Conservation (phyloP, 2,329 filamentous ascomycete genomes). For the Periconia sp. region DNA sequence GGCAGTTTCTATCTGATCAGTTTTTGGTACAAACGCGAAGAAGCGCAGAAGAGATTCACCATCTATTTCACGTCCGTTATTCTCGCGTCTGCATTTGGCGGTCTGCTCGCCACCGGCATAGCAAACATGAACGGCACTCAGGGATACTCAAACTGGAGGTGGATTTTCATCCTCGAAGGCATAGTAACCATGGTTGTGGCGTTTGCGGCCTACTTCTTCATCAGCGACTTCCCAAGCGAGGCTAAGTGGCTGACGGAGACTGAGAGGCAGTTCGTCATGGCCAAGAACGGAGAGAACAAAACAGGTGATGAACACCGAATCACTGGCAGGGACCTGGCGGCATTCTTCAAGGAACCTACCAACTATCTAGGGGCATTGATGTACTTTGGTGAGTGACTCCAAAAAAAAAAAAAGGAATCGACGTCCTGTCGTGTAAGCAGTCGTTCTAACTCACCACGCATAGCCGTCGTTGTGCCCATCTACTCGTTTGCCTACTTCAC, state of each 20-base stretch:
- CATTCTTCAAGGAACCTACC: slow-evolving; percentile 3
- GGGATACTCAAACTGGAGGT: slow-evolving; percentile 14
- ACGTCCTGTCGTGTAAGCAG: too few relatives aligned
- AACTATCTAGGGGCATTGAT: slow-evolving; percentile 4
- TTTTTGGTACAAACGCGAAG: slow-evolving; percentile 66
- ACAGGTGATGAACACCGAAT: neutral
- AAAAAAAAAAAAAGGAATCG: too few relatives aligned
- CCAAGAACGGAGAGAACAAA: neutral
- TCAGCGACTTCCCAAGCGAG: slow-evolving; percentile 3
- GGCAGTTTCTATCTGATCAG: slow-evolving; percentile 63
- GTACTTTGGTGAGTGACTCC: neutral
- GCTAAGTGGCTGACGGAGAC: slow-evolving; percentile 1
- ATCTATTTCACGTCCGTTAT: slow-evolving; percentile 58
- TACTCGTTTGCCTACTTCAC: slow-evolving; percentile 35
- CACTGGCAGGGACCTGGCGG: neutral
- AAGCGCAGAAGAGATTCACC: slow-evolving; percentile 64
- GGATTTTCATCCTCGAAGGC: slow-evolving; percentile 63
- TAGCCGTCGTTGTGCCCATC: slow-evolving; percentile 30
- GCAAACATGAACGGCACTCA: slow-evolving; percentile 16
- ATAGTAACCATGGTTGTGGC: slow-evolving; percentile 54
- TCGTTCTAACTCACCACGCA: too few relatives aligned
- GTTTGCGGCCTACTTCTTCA: slow-evolving; percentile 39
- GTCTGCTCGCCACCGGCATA: slow-evolving; percentile 49
- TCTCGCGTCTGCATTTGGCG: slow-evolving; percentile 7
- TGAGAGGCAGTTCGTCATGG: slow-evolving; percentile 1